A percentile compares a stretch with the other conserved stretches of the same genome.
phyloP scores from a whole-genome alignment of 202 grass and related monocot species.

The Panicum virgatum region DNA sequence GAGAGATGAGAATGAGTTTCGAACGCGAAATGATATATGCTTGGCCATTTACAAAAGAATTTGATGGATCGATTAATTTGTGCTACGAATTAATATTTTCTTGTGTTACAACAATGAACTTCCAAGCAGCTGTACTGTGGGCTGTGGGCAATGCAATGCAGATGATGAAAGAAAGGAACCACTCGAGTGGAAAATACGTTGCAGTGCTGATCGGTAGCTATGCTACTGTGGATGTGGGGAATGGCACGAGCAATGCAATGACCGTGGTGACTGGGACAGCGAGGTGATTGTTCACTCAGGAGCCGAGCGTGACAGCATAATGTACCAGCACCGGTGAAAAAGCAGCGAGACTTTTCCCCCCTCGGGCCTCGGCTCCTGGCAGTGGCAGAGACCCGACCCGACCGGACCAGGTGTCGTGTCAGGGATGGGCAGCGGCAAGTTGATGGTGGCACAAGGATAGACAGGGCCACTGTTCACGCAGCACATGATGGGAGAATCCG shows the following conservation, averaged over 20 bases:
- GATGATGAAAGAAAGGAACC: neutral
- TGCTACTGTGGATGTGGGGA: neutral
- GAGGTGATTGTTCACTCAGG: conserved; percentile 28
- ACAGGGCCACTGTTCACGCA: conserved; percentile 33
- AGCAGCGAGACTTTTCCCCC: neutral
- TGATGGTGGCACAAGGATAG: conserved; percentile 20
- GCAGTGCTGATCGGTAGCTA: neutral
- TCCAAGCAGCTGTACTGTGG: too few species aligned
- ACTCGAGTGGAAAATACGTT: neutral
- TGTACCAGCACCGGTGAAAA: neutral
- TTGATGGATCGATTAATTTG: too few species aligned
- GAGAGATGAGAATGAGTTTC: too few species aligned
- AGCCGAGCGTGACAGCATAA: neutral
- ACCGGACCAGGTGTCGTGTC: conserved; percentile 16
- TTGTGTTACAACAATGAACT: too few species aligned
- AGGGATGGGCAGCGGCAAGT: conserved; percentile 9
- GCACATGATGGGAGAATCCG: conserved; percentile 2
- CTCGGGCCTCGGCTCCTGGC: too few species aligned
- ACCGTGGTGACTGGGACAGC: neutral
- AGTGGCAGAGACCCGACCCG: neutral
- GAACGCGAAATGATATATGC: too few species aligned
- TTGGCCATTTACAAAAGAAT: too few species aligned
- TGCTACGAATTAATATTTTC: too few species aligned
- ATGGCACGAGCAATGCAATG: neutral
- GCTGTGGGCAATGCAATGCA: too few species aligned